These are phyloP conservation scores for Neurospora sp. DNA, from an alignment of 495 filamentous ascomycete species.

Conservation along the genomic window DNA sequence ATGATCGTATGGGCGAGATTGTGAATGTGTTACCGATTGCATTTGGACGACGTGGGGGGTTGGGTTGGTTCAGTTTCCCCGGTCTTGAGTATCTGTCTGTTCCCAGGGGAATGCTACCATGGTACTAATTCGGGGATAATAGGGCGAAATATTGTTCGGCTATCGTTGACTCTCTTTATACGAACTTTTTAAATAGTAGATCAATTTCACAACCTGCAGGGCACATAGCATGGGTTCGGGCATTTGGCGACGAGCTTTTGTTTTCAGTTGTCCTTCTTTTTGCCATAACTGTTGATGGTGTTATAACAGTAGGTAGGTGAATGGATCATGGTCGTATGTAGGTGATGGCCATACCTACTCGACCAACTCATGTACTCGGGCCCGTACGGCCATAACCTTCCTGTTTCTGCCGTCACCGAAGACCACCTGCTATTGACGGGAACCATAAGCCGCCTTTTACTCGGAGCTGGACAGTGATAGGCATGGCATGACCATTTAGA, in stretches of 20 bases:
- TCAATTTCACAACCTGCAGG: not conserved
- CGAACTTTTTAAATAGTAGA: not conserved
- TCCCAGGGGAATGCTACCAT: not conserved
- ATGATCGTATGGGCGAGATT: not conserved
- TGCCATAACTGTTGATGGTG: not conserved
- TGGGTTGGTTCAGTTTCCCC: not conserved
- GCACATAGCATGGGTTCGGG: not conserved
- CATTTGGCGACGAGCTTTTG: not conserved
- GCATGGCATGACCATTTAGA: not conserved
- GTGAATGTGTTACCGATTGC: not conserved
- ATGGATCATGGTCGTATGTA: not conserved
- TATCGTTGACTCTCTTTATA: not conserved
- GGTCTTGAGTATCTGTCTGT: not conserved
- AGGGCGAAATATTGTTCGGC: not conserved
- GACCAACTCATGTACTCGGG: not conserved
- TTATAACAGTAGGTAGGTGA: not conserved
- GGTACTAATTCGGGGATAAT: not conserved
- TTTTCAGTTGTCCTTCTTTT: not conserved
- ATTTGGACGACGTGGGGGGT: not conserved
- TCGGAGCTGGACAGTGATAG: not conserved
- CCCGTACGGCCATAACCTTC: not conserved
- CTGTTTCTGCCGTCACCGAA: not conserved
- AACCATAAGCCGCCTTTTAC: not conserved
- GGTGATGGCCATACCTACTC: not conserved
- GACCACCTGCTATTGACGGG: not conserved